Evolutionary conservation across 441 rosid species (phyloP).

Genomic region (Geranium incanum): DNA sequence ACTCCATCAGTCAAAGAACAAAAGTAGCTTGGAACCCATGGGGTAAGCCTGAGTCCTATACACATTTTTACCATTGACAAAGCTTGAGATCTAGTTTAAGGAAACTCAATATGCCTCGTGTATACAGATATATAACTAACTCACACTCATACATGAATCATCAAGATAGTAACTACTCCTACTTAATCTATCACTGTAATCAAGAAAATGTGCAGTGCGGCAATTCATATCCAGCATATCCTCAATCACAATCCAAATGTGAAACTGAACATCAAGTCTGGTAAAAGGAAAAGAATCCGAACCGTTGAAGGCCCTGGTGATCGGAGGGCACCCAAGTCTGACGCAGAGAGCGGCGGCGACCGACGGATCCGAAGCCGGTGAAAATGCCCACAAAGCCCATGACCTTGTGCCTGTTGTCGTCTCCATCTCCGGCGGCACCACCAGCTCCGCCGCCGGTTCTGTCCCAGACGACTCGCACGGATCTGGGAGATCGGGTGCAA

Average conservation of each 20-base stretch:
- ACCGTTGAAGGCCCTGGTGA: slow-evolving; percentile 76
- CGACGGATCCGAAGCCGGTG: slow-evolving; percentile 65
- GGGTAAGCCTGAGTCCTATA: too few relatives aligned
- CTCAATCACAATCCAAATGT: neutral
- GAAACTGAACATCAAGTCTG: too few relatives aligned
- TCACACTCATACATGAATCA: too few relatives aligned
- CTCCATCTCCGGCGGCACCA: slow-evolving; percentile 14
- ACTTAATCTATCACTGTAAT: too few relatives aligned
- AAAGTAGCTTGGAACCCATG: too few relatives aligned
- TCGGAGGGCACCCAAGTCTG: slow-evolving; percentile 89
- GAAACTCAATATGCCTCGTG: too few relatives aligned
- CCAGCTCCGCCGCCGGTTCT: slow-evolving; percentile 25
- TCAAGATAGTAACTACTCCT: too few relatives aligned
- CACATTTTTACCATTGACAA: too few relatives aligned
- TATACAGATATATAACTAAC: too few relatives aligned
- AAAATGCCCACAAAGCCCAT: slow-evolving; percentile 89
- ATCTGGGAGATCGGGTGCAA: slow-evolving; percentile 42
- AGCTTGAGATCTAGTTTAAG: too few relatives aligned
- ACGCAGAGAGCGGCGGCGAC: slow-evolving; percentile 67
- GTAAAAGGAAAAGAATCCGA: slow-evolving; percentile 12
- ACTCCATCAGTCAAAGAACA: too few relatives aligned
- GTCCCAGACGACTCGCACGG: slow-evolving; percentile 58
- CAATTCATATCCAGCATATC: neutral
- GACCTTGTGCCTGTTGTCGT: slow-evolving; percentile 35
- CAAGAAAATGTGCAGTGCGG: too few relatives aligned